A percentile compares a stretch with the other conserved stretches of the same genome.
Conservation (phyloP, 2,329 filamentous ascomycete genomes). For the Aspergillus nomiae region DNA sequence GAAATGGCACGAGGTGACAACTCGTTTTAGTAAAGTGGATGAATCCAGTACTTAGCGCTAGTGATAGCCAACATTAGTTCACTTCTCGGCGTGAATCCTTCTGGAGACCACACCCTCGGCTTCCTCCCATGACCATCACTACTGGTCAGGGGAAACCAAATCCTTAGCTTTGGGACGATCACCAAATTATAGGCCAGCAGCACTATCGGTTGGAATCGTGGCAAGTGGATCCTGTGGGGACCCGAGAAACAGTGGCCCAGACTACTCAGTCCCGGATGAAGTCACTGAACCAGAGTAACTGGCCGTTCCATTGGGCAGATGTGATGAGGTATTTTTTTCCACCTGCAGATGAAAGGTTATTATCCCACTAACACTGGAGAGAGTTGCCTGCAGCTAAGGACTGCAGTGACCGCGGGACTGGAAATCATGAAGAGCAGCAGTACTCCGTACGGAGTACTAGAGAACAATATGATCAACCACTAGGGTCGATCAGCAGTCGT, state of each 20-base stretch:
- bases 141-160: constrained; percentile 12
- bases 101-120: constrained; percentile 3
- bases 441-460: not conserved
- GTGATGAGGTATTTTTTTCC: constrained; percentile 10
- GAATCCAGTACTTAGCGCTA: constrained; percentile 9
- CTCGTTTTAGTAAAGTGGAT: constrained; percentile 10
- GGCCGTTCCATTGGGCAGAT: constrained; percentile 6
- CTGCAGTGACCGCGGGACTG: not conserved
- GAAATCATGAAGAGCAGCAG: not conserved
- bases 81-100: constrained; percentile 17
- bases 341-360: constrained; percentile 10
- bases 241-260: constrained; percentile 6
- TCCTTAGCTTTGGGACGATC: constrained; percentile 9
- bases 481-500: constrained; percentile 15
- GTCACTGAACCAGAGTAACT: not conserved
- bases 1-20: constrained; percentile 12
- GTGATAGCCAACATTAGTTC: constrained; percentile 15
- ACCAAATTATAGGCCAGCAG: constrained; percentile 5
- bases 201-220: constrained; percentile 9
- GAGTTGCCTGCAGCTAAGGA: constrained; percentile 7
- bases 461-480: constrained; percentile 18
- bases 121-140: constrained; percentile 5
- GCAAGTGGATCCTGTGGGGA: constrained; percentile 10
- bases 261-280: constrained; percentile 4
- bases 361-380: not conserved